Evolutionary conservation across 805 yeast species (phyloP).

Genomic region (Metschnikowia colocasiae): DNA sequence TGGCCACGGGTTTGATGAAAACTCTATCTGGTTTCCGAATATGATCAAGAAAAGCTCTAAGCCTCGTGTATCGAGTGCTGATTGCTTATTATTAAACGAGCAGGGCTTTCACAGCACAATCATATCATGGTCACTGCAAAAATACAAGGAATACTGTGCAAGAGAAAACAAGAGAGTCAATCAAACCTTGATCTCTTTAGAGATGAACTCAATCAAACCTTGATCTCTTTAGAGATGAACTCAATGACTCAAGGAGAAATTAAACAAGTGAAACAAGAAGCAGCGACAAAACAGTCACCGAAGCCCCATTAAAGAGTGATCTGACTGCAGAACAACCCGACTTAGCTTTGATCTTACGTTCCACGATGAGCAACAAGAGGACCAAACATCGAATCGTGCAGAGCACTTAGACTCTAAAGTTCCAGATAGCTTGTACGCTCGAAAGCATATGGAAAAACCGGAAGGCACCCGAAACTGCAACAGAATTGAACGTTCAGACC

Average conservation of each 20-base stretch:
- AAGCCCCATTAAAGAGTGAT: background rate
- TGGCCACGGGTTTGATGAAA: background rate
- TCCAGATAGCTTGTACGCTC: background rate
- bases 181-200: constrained; percentile 40
- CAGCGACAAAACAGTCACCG: background rate
- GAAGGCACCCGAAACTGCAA: background rate
- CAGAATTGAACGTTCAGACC: background rate
- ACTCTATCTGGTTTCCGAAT: background rate
- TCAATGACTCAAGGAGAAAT: constrained; percentile 43
- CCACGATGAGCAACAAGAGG: constrained; percentile 24
- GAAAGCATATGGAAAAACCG: background rate
- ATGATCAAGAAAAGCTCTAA: background rate
- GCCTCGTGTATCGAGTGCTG: background rate
- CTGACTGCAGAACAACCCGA: constrained; percentile 17
- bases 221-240: constrained; percentile 39
- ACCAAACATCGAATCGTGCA: background rate
- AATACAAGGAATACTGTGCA: constrained; percentile 3
- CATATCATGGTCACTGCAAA: background rate
- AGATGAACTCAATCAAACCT: constrained; percentile 41
- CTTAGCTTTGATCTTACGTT: constrained; percentile 38
- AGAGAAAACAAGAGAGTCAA: constrained; percentile 36
- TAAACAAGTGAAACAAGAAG: constrained; percentile 24
- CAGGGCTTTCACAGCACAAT: background rate
- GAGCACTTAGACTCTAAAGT: constrained; percentile 1
- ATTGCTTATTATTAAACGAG: background rate